Evolutionary conservation across 148 eudicot genomes (phyloP), one percentile per base, ranked within the genome.

Genomic region (Amaranthus hypochondriacus): DNA sequence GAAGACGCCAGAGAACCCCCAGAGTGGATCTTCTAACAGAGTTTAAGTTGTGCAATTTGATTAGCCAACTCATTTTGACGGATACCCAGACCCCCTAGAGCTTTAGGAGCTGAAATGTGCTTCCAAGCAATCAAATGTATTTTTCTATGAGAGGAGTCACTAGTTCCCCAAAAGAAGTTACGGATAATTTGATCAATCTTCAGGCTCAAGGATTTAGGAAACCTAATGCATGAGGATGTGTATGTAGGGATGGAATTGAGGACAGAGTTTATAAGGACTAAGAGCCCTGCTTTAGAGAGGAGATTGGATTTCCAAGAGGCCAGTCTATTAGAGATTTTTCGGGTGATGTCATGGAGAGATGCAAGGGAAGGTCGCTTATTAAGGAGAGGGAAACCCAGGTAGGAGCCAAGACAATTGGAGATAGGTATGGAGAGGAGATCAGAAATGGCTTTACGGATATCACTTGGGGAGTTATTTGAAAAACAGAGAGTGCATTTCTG

Each of bases 341-440:
- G 1, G 0, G 46, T 18, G 46, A 64, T 64, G 44, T 0, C 3
- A 44, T 44, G 3, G 13, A 44, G 3, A 0, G 44, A 0, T 11
- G 4, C 10, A 3, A 4, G 44, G 4, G 14, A 43, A 46, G 51
- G 68, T 46, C 15, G 9, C 4, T 64, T 64, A 15, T 44, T 3
- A 2, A 18, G 12, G 4, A 64, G 51, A 1, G 68, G 68, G 51
- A 64, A 64, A 10, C 68, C 68, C 3, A 64, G 6, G 51, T 64
- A 64, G 51, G 68, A 7, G 48, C 68, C 48, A 0, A 64, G 18
- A 18, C 13, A n/a, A 10, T 3, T 2, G 4, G 2, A 6, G 1
- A 1, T 10, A 1, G 10, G 4, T 2, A 2, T 6, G 10, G 10
- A 11, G 2, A 10, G n/a, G 1, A 3, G 1, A 2, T 4, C 2